A percentile compares a stretch with the other conserved stretches of the same genome.
These are phyloP conservation scores for Thermomyces lanuginosus DNA, from an alignment of 2,329 filamentous ascomycete genomes.

Conservation along the genomic window DNA sequence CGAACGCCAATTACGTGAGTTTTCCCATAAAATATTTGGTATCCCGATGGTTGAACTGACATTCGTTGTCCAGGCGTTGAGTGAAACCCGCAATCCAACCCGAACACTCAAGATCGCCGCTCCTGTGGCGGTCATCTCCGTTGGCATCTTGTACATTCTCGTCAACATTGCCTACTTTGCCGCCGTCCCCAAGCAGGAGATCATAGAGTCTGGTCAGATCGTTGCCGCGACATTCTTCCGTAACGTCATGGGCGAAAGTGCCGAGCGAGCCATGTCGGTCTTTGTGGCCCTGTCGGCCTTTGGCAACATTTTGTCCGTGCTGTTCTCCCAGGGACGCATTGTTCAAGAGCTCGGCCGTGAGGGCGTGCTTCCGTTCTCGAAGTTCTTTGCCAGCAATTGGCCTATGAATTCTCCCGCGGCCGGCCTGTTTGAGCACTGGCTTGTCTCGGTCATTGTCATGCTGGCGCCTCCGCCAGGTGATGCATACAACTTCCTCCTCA, in stretches of 20 bases:
- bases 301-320: slow-evolving; percentile 43
- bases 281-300: slow-evolving; percentile 45
- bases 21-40: not conserved
- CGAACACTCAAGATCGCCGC: slow-evolving; percentile 42
- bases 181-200: slow-evolving; percentile 40
- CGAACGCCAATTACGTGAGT: slow-evolving; percentile 46
- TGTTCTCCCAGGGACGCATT: slow-evolving; percentile 33
- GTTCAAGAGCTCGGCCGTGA: slow-evolving; percentile 50
- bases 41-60: not conserved
- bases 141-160: slow-evolving; percentile 41
- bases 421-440: slow-evolving; percentile 45
- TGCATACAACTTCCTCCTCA: slow-evolving; percentile 47
- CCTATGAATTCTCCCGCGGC: slow-evolving; percentile 51
- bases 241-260: slow-evolving; percentile 41
- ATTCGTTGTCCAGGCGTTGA: slow-evolving; percentile 25
- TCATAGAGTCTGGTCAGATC: slow-evolving; percentile 37
- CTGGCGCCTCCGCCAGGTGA: slow-evolving; percentile 50
- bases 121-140: slow-evolving; percentile 37
- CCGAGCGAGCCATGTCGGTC: slow-evolving; percentile 42
- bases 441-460: slow-evolving; percentile 48
- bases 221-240: slow-evolving; percentile 43
- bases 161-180: slow-evolving; percentile 45
- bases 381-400: slow-evolving; percentile 52
- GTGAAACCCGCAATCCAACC: slow-evolving; percentile 41
- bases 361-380: slow-evolving; percentile 48